Evolutionary conservation across 768 basidiomycete genomes (phyloP).

Genomic region (Pisolithus tinctorius): DNA sequence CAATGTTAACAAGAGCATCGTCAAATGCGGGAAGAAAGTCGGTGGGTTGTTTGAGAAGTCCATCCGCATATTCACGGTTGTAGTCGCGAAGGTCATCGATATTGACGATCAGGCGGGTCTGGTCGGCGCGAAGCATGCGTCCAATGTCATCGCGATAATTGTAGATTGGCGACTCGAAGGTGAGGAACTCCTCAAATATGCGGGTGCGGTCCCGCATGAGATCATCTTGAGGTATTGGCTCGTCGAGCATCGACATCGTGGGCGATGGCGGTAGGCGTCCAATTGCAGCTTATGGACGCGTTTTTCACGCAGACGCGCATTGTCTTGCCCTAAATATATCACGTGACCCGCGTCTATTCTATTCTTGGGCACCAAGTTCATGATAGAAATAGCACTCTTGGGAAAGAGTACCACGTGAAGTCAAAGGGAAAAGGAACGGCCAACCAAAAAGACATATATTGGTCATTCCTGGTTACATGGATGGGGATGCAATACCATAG

Average conservation of each 20-base stretch:
- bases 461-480: background rate
- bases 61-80: slow-evolving; percentile 80
- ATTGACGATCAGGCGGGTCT: slow-evolving; percentile 89
- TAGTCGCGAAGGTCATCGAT: slow-evolving; percentile 94
- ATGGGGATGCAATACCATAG: background rate
- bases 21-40: slow-evolving; percentile 89
- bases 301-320: no score
- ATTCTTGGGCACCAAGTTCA: no score
- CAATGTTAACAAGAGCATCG: slow-evolving; percentile 66
- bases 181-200: slow-evolving; percentile 78
- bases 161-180: slow-evolving; percentile 56
- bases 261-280: background rate
- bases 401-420: no score
- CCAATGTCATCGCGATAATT: slow-evolving; percentile 84
- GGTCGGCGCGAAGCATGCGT: slow-evolving; percentile 74
- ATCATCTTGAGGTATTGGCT: slow-evolving; percentile 62
- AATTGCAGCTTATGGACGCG: no score
- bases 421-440: background rate
- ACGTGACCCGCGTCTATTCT: no score
- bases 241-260: slow-evolving; percentile 35
- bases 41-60: slow-evolving; percentile 81
- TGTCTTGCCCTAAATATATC: no score
- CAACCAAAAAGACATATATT: background rate
- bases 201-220: slow-evolving; percentile 71
- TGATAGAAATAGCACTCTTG: no score